A percentile compares a stretch with the other conserved stretches of the same genome.
Conservation (phyloP, 2,329 filamentous ascomycete species). For the Fonsecaea nubica region DNA sequence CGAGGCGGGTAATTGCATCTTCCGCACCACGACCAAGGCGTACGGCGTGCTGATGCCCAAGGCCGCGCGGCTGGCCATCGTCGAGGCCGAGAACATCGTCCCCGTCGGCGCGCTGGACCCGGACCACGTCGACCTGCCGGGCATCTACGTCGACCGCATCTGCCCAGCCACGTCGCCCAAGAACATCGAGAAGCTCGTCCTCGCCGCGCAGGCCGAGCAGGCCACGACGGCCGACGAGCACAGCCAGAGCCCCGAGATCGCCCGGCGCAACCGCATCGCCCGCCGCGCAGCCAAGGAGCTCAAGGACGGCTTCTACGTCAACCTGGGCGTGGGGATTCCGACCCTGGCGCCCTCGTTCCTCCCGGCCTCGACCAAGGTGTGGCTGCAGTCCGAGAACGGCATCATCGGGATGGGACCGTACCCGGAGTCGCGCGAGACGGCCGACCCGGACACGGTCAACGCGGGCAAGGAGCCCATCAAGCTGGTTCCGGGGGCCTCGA, state of each 20-base stretch:
- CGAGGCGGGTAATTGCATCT: slow-evolving; percentile 78
- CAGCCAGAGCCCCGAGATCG: slow-evolving; percentile 54
- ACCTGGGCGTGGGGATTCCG: slow-evolving; percentile 81
- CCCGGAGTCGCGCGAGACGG: slow-evolving; percentile 70
- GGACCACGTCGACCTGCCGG: slow-evolving; percentile 77
- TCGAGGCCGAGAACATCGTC: slow-evolving; percentile 85
- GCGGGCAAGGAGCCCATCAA: slow-evolving; percentile 89
- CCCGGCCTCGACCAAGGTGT: slow-evolving; percentile 71
- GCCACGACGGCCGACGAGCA: slow-evolving; percentile 43
- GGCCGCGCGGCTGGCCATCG: slow-evolving; percentile 76
- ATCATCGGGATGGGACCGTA: slow-evolving; percentile 84
- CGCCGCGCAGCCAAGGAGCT: slow-evolving; percentile 79
- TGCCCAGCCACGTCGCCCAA: slow-evolving; percentile 75
- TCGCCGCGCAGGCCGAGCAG: slow-evolving; percentile 44
- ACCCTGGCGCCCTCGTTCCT: slow-evolving; percentile 81
- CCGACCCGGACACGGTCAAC: slow-evolving; percentile 82
- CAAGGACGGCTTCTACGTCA: slow-evolving; percentile 79
- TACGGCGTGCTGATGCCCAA: slow-evolving; percentile 82
- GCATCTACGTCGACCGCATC: slow-evolving; percentile 82
- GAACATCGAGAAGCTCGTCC: slow-evolving; percentile 70
- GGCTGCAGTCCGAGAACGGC: slow-evolving; percentile 86
- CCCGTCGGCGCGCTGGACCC: slow-evolving; percentile 74
- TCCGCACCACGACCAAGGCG: slow-evolving; percentile 76
- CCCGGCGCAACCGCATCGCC: slow-evolving; percentile 73
- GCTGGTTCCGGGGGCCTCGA: slow-evolving; percentile 74